Evolutionary conservation across 192 early-diverging fungal species (phyloP).

Genomic region (Spizellomyces sp.): DNA sequence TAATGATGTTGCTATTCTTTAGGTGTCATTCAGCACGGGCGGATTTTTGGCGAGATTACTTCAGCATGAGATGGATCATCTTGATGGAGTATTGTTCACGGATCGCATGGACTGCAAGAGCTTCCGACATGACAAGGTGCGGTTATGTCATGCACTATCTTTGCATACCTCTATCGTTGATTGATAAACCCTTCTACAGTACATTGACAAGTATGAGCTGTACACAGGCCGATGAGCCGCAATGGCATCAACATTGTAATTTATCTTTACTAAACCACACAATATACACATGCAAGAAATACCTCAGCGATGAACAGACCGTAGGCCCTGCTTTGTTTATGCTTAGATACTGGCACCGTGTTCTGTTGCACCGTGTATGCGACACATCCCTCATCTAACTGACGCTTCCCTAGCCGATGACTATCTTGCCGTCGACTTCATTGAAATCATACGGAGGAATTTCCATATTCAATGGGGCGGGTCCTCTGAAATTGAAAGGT

Average conservation of each 20-base stretch:
- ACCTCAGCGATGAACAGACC: no score
- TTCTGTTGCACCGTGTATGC: no score
- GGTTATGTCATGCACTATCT: not conserved
- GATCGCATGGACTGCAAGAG: slow-evolving; percentile 47
- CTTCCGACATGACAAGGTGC: slow-evolving; percentile 50
- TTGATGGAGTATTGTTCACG: slow-evolving; percentile 44
- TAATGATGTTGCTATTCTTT: not conserved
- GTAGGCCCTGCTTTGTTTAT: no score
- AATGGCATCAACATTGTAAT: no score
- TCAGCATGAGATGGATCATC: slow-evolving; percentile 58
- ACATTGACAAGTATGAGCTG: slow-evolving; percentile 32
- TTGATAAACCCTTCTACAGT: not conserved
- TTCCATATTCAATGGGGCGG: slow-evolving; percentile 96
- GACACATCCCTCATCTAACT: not conserved
- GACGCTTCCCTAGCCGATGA: slow-evolving; percentile 71
- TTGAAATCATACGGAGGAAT: slow-evolving; percentile 76
- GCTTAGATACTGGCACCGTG: no score
- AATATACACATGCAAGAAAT: no score
- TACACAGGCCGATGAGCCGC: not conserved
- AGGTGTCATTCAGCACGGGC: slow-evolving; percentile 11
- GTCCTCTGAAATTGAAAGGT: slow-evolving; percentile 53
- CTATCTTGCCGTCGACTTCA: slow-evolving; percentile 67
- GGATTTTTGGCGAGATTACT: slow-evolving; percentile 44
- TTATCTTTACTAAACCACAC: no score
- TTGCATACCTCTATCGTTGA: not conserved